phyloP scores from a whole-genome alignment of 805 yeast species.

The Metschnikowia dekortorum region DNA sequence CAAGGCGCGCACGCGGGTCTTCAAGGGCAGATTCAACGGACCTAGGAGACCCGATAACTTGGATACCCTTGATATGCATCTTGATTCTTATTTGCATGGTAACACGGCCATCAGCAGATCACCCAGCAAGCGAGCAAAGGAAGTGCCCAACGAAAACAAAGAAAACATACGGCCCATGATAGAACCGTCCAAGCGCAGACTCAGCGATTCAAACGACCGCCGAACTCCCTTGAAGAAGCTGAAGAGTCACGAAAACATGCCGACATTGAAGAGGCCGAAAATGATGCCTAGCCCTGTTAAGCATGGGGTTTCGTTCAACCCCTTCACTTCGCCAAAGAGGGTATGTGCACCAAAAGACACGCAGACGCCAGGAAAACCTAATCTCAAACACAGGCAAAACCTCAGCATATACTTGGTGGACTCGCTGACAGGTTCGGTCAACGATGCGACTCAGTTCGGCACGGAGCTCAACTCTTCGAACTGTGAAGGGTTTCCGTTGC shows the following conservation, averaged over 20 bases:
- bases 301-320: not conserved
- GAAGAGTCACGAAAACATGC: conserved; percentile 18
- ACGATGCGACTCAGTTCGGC: conserved; percentile 66
- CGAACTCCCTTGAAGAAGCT: conserved; percentile 8
- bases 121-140: conserved; percentile 9
- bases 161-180: conserved; percentile 28
- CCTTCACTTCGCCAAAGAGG: conserved; percentile 32
- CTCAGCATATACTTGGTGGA: conserved; percentile 50
- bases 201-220: conserved; percentile 6
- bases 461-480: conserved; percentile 63
- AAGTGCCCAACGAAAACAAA: conserved; percentile 19
- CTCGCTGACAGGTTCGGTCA: conserved; percentile 54
- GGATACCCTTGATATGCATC: conserved; percentile 16
- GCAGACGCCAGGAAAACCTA: conserved; percentile 28
- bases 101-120: conserved; percentile 8
- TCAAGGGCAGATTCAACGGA: conserved; percentile 18
- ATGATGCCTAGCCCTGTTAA: conserved; percentile 13
- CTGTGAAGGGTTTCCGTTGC: conserved; percentile 59
- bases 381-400: conserved; percentile 20
- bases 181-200: conserved; percentile 26
- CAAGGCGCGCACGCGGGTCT: conserved; percentile 17
- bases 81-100: conserved; percentile 16
- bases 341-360: conserved; percentile 39
- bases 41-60: conserved; percentile 9
- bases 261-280: conserved; percentile 25